Conservation (phyloP, 1,284 basidiomycete genomes). For the Boletus mariae region DNA sequence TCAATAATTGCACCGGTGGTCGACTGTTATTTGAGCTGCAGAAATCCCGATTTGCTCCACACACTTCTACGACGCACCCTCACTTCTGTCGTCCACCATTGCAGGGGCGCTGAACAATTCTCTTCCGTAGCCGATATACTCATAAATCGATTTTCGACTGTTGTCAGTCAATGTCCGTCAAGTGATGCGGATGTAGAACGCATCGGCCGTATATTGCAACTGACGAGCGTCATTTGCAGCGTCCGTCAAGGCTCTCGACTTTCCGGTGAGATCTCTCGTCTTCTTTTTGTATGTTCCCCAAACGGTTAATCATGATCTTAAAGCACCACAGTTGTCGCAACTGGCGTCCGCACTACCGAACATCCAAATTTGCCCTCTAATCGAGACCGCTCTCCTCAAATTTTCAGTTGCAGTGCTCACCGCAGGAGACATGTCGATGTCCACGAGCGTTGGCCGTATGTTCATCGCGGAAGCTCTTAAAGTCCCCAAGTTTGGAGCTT, state of each 20-base stretch:
- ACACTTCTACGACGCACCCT: slow-evolving; percentile 65
- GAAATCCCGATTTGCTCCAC: slow-evolving; percentile 44
- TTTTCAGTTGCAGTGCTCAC: not conserved
- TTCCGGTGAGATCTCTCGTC: slow-evolving; percentile 42
- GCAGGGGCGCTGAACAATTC: slow-evolving; percentile 64
- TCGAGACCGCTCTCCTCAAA: slow-evolving; percentile 44
- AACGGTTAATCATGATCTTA: not conserved
- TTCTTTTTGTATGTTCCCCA: not conserved
- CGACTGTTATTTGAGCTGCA: slow-evolving; percentile 45
- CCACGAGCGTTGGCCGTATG: slow-evolving; percentile 57
- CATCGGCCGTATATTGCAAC: slow-evolving; percentile 41
- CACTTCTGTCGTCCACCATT: slow-evolving; percentile 80
- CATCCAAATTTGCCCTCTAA: slow-evolving; percentile 36
- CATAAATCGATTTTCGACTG: slow-evolving; percentile 31
- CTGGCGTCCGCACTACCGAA: slow-evolving; percentile 43
- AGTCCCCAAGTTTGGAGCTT: slow-evolving; percentile 43
- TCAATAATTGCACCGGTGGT: slow-evolving; percentile 61
- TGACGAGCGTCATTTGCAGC: slow-evolving; percentile 49
- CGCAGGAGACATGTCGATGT: slow-evolving; percentile 60
- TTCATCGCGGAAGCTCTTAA: slow-evolving; percentile 50
- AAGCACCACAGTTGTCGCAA: slow-evolving; percentile 48
- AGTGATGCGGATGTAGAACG: slow-evolving; percentile 24
- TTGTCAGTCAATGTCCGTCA: slow-evolving; percentile 10
- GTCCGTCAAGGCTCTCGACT: slow-evolving; percentile 66
- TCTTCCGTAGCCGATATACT: slow-evolving; percentile 55